Conservation (phyloP, 768 basidiomycete genomes). For the Pholiota conissans region DNA sequence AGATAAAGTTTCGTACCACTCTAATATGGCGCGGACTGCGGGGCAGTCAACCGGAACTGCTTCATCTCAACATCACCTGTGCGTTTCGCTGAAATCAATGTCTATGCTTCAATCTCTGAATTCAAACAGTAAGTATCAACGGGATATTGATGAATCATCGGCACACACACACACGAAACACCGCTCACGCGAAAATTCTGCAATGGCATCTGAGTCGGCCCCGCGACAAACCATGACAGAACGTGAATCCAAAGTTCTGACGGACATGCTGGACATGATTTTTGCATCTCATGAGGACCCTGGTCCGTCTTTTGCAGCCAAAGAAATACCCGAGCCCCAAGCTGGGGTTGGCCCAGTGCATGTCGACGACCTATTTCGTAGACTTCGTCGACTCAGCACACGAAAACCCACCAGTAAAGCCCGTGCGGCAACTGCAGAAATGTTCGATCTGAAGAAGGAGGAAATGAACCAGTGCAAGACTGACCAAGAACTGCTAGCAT, state of each 20-base stretch:
- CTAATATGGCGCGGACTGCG: too few relatives aligned
- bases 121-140: not conserved
- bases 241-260: constrained; percentile 63
- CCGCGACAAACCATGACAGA: constrained; percentile 29
- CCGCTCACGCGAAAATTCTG: not conserved
- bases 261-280: constrained; percentile 74
- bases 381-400: constrained; percentile 55
- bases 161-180: not conserved
- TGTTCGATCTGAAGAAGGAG: constrained; percentile 68
- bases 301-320: constrained; percentile 20
- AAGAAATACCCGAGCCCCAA: not conserved
- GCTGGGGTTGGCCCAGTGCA: constrained; percentile 17
- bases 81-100: not conserved
- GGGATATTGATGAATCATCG: not conserved
- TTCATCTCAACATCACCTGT: not conserved
- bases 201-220: not conserved
- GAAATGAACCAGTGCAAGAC: constrained; percentile 68
- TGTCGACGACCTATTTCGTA: constrained; percentile 53
- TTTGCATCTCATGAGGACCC: constrained; percentile 38
- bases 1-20: not conserved
- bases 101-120: not conserved
- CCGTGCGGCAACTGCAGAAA: constrained; percentile 1
- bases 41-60: not conserved
- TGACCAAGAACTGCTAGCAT: constrained; percentile 71
- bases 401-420: constrained; percentile 49